Evolutionary conservation across 2,329 filamentous ascomycete species (phyloP).

Genomic region (Hansfordia pulvinata): DNA sequence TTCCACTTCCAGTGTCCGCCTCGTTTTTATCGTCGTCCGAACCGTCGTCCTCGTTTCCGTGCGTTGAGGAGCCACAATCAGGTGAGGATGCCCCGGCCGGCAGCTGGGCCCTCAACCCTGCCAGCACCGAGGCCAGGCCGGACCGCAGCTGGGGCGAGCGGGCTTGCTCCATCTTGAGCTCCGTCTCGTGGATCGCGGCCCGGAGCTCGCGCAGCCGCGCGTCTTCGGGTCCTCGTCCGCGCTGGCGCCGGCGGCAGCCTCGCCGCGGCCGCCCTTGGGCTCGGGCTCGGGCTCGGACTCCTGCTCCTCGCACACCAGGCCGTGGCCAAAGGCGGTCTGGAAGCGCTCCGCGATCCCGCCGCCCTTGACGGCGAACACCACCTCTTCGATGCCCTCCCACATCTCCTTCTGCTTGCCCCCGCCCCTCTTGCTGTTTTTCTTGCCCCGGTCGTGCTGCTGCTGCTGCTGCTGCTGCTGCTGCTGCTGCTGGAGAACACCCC

Average conservation of each 20-base stretch:
- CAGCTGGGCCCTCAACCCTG: conserved; percentile 11
- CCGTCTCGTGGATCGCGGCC: conserved; percentile 14
- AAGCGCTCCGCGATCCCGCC: conserved; percentile 37
- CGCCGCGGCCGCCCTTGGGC: not conserved
- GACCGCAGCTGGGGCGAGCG: conserved; percentile 12
- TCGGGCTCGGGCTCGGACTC: not conserved
- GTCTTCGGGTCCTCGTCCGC: conserved; percentile 6
- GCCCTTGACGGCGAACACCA: conserved; percentile 46
- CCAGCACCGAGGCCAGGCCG: conserved; percentile 14
- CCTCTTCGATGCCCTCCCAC: conserved; percentile 32
- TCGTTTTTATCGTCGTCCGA: conserved; percentile 2
- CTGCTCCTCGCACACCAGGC: conserved; percentile 17
- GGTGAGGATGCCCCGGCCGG: conserved; percentile 1
- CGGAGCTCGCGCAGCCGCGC: conserved; percentile 10
- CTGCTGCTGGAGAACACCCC: too few relatives aligned
- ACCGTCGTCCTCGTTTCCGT: not conserved
- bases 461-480: conserved; percentile 9
- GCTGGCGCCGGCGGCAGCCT: conserved; percentile 2
- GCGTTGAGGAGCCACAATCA: not conserved
- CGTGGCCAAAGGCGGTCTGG: conserved; percentile 28
- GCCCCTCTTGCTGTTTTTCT: conserved; percentile 5
- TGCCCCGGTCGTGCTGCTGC: not conserved
- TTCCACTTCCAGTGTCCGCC: not conserved
- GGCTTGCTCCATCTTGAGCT: conserved; percentile 11
- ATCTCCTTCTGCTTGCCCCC: conserved; percentile 9